These are phyloP conservation scores for Ogataea pignaliae DNA, from an alignment of 805 yeast genomes.

Conservation along the genomic window DNA sequence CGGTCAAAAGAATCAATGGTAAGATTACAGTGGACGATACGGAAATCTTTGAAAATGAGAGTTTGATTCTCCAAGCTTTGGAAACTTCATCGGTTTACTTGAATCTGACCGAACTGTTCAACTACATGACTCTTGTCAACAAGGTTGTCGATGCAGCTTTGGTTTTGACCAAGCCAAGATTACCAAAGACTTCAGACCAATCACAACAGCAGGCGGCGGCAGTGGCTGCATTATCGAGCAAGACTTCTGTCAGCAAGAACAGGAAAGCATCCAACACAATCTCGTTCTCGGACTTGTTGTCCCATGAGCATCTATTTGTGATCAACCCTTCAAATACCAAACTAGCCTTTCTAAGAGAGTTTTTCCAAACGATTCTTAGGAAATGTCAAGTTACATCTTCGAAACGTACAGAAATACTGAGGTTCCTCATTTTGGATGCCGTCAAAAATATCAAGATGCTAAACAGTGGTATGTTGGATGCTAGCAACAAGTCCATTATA, in stretches of 20 bases:
- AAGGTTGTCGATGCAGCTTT: constrained; percentile 58
- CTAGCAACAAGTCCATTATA: constrained; percentile 33
- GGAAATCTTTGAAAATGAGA: constrained; percentile 26
- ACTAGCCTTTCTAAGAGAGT: constrained; percentile 33
- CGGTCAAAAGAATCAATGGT: constrained; percentile 39
- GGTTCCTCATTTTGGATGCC: constrained; percentile 37
- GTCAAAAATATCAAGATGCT: constrained; percentile 26
- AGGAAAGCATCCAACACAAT: constrained; percentile 31
- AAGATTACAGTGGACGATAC: constrained; percentile 37
- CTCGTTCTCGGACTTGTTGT: constrained; percentile 63
- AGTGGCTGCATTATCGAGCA: constrained; percentile 5
- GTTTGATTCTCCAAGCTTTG: constrained; percentile 29
- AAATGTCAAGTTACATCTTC: constrained; percentile 55
- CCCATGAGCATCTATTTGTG: constrained; percentile 57
- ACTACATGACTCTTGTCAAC: constrained; percentile 48
- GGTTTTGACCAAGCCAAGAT: constrained; percentile 37
- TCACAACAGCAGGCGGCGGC: constrained; percentile 12
- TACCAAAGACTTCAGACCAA: constrained; percentile 14
- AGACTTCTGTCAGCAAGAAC: constrained; percentile 24
- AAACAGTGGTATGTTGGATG: constrained; percentile 24
- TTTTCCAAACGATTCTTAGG: constrained; percentile 46
- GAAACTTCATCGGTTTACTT: constrained; percentile 23
- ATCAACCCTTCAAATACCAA: constrained; percentile 37
- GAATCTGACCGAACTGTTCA: constrained; percentile 22
- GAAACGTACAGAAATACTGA: constrained; percentile 54